Conservation (phyloP, 2,329 filamentous ascomycete genomes). For the Coniochaeta prunicola region DNA sequence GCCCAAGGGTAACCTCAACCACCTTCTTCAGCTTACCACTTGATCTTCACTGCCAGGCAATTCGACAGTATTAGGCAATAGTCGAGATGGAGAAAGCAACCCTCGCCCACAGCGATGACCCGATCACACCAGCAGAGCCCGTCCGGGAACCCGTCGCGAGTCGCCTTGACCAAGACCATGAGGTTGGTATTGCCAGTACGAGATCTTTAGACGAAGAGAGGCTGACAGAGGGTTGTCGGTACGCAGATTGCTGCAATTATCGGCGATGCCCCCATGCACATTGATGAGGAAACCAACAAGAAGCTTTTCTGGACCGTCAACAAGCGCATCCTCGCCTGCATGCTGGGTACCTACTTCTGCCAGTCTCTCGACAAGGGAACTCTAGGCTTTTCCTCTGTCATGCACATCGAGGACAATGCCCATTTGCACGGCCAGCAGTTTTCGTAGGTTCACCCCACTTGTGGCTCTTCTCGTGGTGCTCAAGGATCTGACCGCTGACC, state of each 20-base stretch:
- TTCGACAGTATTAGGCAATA: too few relatives aligned
- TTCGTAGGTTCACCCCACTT: slow-evolving; percentile 13
- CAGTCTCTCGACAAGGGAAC: slow-evolving; percentile 26
- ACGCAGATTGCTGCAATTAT: not conserved
- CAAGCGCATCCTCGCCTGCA: slow-evolving; percentile 40
- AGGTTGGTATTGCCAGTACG: not conserved
- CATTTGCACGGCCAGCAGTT: slow-evolving; percentile 26
- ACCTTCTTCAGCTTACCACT: too few relatives aligned
- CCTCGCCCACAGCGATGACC: not conserved
- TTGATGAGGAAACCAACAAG: slow-evolving; percentile 43
- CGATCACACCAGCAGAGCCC: not conserved
- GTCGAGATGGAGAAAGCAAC: too few relatives aligned
- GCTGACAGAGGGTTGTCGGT: too few relatives aligned
- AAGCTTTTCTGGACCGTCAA: slow-evolving; percentile 40
- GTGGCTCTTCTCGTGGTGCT: too few relatives aligned
- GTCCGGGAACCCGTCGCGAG: not conserved
- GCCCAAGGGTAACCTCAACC: too few relatives aligned
- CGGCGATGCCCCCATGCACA: slow-evolving; percentile 20
- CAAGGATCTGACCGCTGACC: too few relatives aligned
- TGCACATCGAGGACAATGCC: slow-evolving; percentile 17
- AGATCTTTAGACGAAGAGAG: too few relatives aligned
- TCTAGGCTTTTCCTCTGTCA: slow-evolving; percentile 12
- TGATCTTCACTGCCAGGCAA: too few relatives aligned
- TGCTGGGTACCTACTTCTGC: slow-evolving; percentile 40
- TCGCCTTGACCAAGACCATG: not conserved